Evolutionary conservation across 108 stramenopile species (phyloP), one percentile per base, ranked within the genome.

Genomic region (Pseudonitzschia delicatissima): DNA sequence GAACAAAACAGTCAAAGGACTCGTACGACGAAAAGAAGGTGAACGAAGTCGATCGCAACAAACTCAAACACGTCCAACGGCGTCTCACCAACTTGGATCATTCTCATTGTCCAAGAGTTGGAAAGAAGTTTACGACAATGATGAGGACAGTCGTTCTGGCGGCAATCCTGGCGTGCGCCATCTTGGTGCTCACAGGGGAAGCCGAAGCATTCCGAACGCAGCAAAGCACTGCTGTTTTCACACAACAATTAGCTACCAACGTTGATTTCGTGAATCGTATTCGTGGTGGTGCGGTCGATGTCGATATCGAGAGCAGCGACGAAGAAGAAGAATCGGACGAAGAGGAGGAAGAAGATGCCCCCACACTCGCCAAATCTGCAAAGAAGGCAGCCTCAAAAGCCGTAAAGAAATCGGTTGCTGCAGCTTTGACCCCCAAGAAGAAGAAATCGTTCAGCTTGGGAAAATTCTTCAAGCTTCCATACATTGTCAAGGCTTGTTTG

Each of bases 401-500:
- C 4, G 55, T 66, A 58, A 87, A 89, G 52, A 67, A 78, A 66
- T 73, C 70, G 34, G 57, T 80, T 55, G 59, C 42, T 27, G 42
- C 71, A 45, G 49, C 49, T 47, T 51, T 39, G 37, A 50, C 28
- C 36, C 71, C 69, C 34, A 76, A 67, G 31, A 73, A 71, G 45
- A 65, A 71, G 29, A 84, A 87, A 44, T 77, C 62, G 40, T 31
- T n/a, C 26, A 32, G 55, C n/a, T 28, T 68, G 50, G 6, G 40
- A 13, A 71, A 45, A 9, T 32, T 73, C 5, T 62, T 83, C n/a
- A 45, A 68, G 34, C 66, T 93, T 32, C 92, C 92, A 18, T 88
- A 93, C 62, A 88, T 93, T 44, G 21, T 93, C 28, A 66, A 80
- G 47, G 92, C 89, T n/a, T 86, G 73, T 45, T 45, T 90, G 62